Conservation (phyloP, 352 stramenopile species). For the Phytophthora colocasiae region DNA sequence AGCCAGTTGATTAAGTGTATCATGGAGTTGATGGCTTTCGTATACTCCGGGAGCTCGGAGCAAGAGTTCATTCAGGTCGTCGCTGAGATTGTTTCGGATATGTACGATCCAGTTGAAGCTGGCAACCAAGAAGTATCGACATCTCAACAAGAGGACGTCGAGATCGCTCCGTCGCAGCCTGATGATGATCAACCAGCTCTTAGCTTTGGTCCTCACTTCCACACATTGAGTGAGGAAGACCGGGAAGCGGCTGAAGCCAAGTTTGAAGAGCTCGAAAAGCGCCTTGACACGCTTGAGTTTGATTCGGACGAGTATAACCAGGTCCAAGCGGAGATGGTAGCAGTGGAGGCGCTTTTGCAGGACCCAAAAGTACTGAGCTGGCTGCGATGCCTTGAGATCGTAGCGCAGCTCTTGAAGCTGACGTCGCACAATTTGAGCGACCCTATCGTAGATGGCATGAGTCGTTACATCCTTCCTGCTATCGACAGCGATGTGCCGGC, state of each 20-base stretch:
- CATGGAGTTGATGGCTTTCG: constrained; percentile 81
- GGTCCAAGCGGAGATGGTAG: constrained; percentile 70
- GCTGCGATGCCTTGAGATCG: constrained; percentile 77
- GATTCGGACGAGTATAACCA: constrained; percentile 69
- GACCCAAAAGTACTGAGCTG: constrained; percentile 75
- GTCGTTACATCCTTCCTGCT: constrained; percentile 76
- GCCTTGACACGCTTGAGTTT: constrained; percentile 60
- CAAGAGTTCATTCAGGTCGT: constrained; percentile 84
- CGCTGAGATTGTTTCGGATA: constrained; percentile 77
- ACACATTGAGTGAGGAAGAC: constrained; percentile 60
- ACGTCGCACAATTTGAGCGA: constrained; percentile 75
- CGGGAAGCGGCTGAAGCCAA: constrained; percentile 54
- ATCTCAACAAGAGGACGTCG: constrained; percentile 29
- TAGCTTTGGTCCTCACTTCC: constrained; percentile 32
- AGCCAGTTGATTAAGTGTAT: constrained; percentile 66
- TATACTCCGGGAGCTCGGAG: constrained; percentile 72
- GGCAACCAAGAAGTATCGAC: constrained; percentile 16
- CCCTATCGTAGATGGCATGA: constrained; percentile 69
- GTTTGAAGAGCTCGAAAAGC: constrained; percentile 74
- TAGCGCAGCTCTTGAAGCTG: constrained; percentile 75
- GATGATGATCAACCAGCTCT: constrained; percentile 38
- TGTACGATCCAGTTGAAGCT: constrained; percentile 77
- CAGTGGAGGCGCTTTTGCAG: constrained; percentile 71
- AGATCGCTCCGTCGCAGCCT: constrained; percentile 26
- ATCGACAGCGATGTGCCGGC: constrained; percentile 82